A percentile compares a stretch with the other conserved stretches of the same genome.
Conservation (phyloP, 2,329 filamentous ascomycete species). For the Colletotrichum sp. region DNA sequence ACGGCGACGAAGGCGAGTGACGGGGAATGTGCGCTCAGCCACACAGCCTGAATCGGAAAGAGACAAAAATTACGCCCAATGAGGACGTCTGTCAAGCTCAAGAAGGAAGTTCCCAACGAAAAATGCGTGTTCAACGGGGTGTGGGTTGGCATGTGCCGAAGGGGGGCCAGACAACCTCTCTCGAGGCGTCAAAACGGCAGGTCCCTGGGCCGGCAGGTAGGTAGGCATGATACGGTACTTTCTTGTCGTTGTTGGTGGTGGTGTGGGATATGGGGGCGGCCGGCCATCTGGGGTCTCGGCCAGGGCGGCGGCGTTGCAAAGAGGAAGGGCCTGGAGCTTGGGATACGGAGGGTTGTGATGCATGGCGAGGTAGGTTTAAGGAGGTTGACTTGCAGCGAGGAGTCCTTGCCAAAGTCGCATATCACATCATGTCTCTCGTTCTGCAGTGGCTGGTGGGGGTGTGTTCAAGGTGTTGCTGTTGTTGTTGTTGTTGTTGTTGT, state of each 20-base stretch:
- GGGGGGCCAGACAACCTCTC: background rate
- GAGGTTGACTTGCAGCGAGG: background rate
- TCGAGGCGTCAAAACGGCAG: background rate
- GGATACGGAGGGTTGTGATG: background rate
- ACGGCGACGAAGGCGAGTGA: background rate
- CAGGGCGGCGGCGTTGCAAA: background rate
- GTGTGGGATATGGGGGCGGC: background rate
- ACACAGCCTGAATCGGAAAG: background rate
- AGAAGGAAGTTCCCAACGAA: conserved; percentile 1
- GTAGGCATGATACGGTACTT: background rate
- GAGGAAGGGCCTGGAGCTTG: background rate
- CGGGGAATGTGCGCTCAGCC: background rate
- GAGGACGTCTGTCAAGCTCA: background rate
- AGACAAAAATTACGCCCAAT: background rate
- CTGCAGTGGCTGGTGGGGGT: background rate
- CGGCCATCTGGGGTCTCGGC: background rate
- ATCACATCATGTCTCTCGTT: background rate
- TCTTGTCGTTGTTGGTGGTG: background rate
- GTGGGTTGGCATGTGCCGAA: background rate
- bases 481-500: background rate
- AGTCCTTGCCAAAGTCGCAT: background rate
- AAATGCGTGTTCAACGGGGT: background rate
- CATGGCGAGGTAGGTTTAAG: background rate
- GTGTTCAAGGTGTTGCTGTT: background rate
- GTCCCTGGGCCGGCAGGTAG: background rate